Percentiles rank a stretch among this genome's conserved stretches.
phyloP scores from a whole-genome alignment of 73 alveolate species.

The Tetrahymena thermophila region DNA sequence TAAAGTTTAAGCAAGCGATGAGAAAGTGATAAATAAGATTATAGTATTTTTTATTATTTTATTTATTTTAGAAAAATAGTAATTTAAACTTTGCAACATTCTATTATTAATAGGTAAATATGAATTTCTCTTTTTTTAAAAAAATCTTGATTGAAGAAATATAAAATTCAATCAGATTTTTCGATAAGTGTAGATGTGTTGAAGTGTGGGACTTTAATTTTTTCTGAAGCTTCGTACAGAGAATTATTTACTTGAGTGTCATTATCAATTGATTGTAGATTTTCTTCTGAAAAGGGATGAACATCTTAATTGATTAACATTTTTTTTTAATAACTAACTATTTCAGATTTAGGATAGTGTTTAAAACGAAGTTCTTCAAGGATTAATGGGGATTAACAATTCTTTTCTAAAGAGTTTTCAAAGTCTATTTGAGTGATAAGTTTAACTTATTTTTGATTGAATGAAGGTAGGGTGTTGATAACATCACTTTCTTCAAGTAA shows the following conservation, averaged over 20 bases:
- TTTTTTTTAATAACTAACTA: neutral
- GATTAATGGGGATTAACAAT: neutral
- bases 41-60: too few relatives aligned
- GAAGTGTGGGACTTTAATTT: neutral
- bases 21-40: too few relatives aligned
- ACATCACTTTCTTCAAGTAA: neutral
- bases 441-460: neutral
- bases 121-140: too few relatives aligned
- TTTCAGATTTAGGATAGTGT: neutral
- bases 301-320: neutral
- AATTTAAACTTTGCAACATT: too few relatives aligned
- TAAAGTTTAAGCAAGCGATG: too few relatives aligned
- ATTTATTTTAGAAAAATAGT: too few relatives aligned
- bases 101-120: too few relatives aligned
- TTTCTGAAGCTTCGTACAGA: neutral
- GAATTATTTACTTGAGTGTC: neutral
- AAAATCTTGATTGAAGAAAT: too few relatives aligned
- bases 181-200: neutral
- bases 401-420: neutral
- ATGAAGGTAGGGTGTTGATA: neutral
- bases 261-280: neutral
- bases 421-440: neutral
- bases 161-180: neutral
- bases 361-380: neutral
- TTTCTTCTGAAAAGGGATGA: neutral